A percentile compares a stretch with the other conserved stretches of the same genome.
These are phyloP conservation scores for Aspergillus wentii DNA, from an alignment of 495 filamentous ascomycete genomes.

Conservation along the genomic window DNA sequence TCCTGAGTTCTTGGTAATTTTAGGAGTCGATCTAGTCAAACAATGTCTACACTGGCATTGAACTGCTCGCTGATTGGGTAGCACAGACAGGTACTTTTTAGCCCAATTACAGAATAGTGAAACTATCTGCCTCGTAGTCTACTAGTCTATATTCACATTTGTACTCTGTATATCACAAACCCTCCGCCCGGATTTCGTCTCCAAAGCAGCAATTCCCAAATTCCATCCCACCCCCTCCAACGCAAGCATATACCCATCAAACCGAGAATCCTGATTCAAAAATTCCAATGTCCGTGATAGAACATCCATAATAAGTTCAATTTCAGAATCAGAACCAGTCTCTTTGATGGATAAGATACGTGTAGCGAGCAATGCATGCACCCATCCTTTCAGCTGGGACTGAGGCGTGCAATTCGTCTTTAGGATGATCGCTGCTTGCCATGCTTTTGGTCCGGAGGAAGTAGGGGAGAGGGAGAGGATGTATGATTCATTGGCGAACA, in stretches of 20 bases:
- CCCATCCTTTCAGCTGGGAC: conserved; percentile 66
- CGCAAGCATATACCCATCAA: conserved; percentile 32
- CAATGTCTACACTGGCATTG: too few relatives aligned
- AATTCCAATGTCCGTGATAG: conserved; percentile 15
- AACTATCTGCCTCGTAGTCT: too few relatives aligned
- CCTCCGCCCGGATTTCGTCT: conserved; percentile 47
- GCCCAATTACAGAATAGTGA: too few relatives aligned
- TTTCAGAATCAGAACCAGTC: neutral
- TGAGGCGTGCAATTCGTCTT: conserved; percentile 50
- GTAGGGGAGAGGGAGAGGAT: conserved; percentile 19
- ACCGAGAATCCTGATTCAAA: conserved; percentile 33
- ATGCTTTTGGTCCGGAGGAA: conserved; percentile 5
- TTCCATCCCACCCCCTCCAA: conserved; percentile 55
- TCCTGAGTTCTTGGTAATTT: too few relatives aligned
- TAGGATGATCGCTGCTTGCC: conserved; percentile 55
- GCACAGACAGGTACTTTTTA: too few relatives aligned
- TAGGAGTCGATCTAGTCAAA: too few relatives aligned
- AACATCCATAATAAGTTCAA: conserved; percentile 5
- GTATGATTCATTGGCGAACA: conserved; percentile 29
- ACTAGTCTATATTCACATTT: too few relatives aligned
- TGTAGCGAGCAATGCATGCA: conserved; percentile 62
- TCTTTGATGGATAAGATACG: too few relatives aligned
- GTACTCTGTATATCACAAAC: too few relatives aligned
- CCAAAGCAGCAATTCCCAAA: conserved; percentile 50
- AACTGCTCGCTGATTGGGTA: too few relatives aligned